These are phyloP conservation scores for Penicillium sp. DNA, from an alignment of 2,329 filamentous ascomycete genomes.

Conservation along the genomic window DNA sequence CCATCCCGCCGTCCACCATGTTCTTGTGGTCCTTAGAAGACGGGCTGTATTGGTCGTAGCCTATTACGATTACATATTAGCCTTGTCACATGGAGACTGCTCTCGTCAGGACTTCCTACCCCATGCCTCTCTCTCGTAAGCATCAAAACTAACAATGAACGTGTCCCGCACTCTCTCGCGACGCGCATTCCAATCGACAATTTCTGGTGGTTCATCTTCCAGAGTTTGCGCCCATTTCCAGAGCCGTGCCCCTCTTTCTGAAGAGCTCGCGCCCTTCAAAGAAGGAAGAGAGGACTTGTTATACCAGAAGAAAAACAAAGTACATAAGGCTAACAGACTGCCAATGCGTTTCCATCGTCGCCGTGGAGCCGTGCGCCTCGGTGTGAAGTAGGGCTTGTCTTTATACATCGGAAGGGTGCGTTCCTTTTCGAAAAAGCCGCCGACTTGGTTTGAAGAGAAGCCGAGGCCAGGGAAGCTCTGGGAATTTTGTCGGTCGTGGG, in stretches of 20 bases:
- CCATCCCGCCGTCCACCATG: slow-evolving; percentile 86
- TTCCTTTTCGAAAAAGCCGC: slow-evolving; percentile 62
- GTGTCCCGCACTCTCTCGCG: slow-evolving; percentile 82
- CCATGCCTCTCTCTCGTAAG: slow-evolving; percentile 92
- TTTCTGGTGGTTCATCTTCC: slow-evolving; percentile 42
- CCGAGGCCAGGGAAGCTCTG: slow-evolving; percentile 42
- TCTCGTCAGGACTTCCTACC: slow-evolving; percentile 53
- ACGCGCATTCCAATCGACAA: slow-evolving; percentile 70
- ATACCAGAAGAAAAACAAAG: slow-evolving; percentile 65
- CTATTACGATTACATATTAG: slow-evolving; percentile 22
- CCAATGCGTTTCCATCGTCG: slow-evolving; percentile 66
- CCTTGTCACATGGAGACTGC: neutral
- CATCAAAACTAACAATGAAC: slow-evolving; percentile 88
- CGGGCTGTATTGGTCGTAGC: slow-evolving; percentile 77
- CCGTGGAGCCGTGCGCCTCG: slow-evolving; percentile 56
- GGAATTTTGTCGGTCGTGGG: slow-evolving; percentile 60
- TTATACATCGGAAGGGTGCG: slow-evolving; percentile 91
- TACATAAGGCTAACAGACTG: slow-evolving; percentile 55
- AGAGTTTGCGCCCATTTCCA: slow-evolving; percentile 61
- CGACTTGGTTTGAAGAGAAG: slow-evolving; percentile 59
- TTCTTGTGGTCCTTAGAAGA: slow-evolving; percentile 74
- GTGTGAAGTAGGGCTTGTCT: slow-evolving; percentile 82
- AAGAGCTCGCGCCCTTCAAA: slow-evolving; percentile 22
- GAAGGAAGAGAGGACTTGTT: slow-evolving; percentile 38
- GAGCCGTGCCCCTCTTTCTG: slow-evolving; percentile 41